phyloP scores from a whole-genome alignment of 2,329 filamentous ascomycete genomes.

The Botrytis porri region DNA sequence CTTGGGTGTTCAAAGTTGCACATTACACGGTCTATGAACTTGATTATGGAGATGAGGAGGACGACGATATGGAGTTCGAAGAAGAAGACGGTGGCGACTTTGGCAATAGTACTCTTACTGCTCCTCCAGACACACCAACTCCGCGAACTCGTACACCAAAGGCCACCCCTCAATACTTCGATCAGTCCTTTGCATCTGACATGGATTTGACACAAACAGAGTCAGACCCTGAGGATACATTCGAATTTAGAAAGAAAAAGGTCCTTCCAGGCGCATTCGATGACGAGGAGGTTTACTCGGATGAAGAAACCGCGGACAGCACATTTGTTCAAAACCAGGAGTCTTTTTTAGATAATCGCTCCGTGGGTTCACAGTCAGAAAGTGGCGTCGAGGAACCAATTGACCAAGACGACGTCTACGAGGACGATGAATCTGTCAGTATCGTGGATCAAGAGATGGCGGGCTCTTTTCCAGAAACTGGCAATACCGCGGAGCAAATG shows the following conservation, averaged over 20 bases:
- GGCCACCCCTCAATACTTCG: constrained; percentile 23
- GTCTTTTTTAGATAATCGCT: constrained; percentile 94
- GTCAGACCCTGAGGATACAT: constrained; percentile 39
- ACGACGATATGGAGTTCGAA: constrained; percentile 62
- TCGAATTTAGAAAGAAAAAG: constrained; percentile 38
- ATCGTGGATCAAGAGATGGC: constrained; percentile 70
- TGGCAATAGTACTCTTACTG: constrained; percentile 49
- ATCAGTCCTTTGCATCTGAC: constrained; percentile 39
- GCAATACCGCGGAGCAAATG: constrained; percentile 73
- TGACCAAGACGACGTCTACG: constrained; percentile 63
- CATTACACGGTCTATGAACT: constrained; percentile 96
- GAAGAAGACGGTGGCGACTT: constrained; percentile 45
- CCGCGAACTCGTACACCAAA: constrained; percentile 37
- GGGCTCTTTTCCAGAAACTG: constrained; percentile 70
- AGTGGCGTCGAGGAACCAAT: constrained; percentile 53
- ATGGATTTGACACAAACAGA: constrained; percentile 39
- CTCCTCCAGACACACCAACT: constrained; percentile 44
- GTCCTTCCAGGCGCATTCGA: constrained; percentile 80
- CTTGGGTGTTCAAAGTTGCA: constrained; percentile 90
- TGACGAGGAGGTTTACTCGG: constrained; percentile 52
- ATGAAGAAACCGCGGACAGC: constrained; percentile 51
- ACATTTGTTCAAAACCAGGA: constrained; percentile 45
- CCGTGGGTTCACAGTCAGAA: constrained; percentile 72
- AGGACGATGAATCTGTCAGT: constrained; percentile 74
- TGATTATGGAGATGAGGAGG: constrained; percentile 69